Evolutionary conservation across 805 yeast species (phyloP), one percentile per base, ranked within the genome.

Genomic region (Nakazawaea populi): DNA sequence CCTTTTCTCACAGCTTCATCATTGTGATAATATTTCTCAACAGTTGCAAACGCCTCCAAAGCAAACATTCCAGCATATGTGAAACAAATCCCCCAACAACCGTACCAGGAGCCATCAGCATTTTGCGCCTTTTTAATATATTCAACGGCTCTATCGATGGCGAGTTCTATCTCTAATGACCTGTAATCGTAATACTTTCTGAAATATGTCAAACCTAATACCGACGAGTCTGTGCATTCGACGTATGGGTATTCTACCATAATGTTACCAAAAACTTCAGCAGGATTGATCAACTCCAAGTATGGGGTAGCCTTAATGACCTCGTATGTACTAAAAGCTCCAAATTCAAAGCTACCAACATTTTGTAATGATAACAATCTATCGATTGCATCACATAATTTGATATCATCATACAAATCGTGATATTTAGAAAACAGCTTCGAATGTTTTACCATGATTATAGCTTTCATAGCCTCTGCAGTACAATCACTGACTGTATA

Each of bases 201-300:
- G 69, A 90, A 94, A 64, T 85, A 87, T 0, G 87, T 83, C 52
- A 94, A 72, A 0, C 99, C 99, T 36, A 94, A 70, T 5, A 94
- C 96, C 0, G 92, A 83, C 0, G 98, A 91, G 67, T 95, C 99
- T 0, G 98, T 90, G 66, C 99, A 94, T 67, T 94, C 99, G 24
- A 95, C 97, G 62, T 94, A 94, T 0, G 99, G 98, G 64, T 89
- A 94, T 67, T 94, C 99, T 29, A 94, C 96, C 99, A 94, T 94
- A 53, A 94, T 94, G 59, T 94, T 91, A 52, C 96, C 96, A 69
- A 94, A 94, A 0, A 94, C 99, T 65, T 94, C 99, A 1, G 99
- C 99, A 0, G 99, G 98, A 58, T 92, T 92, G 52, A 94, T 70
- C 48, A 68, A 60, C 63, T 94, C 99, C 53, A 94, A 61, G 38